Evolutionary conservation across 208 protist genomes (phyloP), one percentile per base, ranked within the genome.

Genomic region (Strigomonas culicis): DNA sequence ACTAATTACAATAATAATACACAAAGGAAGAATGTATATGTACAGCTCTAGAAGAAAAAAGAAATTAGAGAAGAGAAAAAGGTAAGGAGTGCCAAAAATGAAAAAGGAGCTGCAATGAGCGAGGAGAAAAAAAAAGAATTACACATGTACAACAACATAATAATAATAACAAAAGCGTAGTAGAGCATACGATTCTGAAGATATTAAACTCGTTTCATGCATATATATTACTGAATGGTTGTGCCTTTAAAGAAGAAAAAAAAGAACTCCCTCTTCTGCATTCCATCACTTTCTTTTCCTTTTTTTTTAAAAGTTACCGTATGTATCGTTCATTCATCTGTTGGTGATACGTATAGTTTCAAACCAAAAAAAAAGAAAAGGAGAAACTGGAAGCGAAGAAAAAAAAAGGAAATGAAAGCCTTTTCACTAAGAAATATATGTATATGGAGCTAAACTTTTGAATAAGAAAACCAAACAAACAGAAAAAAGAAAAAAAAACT

Each of bases 231-330:
- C n/a, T 55, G 10, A n/a, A n/a, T 17, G 17, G 39, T 10, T 17
- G 17, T 46, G 39, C 39, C 39, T 46, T 46, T 46, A 46, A 46
- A 46, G 17, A 46, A 46, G 39, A 46, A 46, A n/a, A n/a, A 46
- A 46, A n/a, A 46, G 10, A 46, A n/a, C 27, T 52, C 49, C 67
- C 39, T 49, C 43, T 34, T 62, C 56, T 44, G 27, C 47, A 63
- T 53, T 43, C 32, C 58, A 28, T 52, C 67, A 32, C 49, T 53
- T 59, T 58, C 47, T 44, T 60, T 60, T n/a, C n/a, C n/a, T 67
- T 47, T n/a, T 13, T 55, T 55, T 55, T 55, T 55, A 27, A 55
- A 55, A 55, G n/a, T 55, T 30, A 55, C 13, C n/a, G 27, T 30
- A 27, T 55, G 17, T 46, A n/a, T n/a, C n/a, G 36, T 6, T 41